phyloP scores from a whole-genome alignment of 768 basidiomycete species.

The Tubosaeta sp. region DNA sequence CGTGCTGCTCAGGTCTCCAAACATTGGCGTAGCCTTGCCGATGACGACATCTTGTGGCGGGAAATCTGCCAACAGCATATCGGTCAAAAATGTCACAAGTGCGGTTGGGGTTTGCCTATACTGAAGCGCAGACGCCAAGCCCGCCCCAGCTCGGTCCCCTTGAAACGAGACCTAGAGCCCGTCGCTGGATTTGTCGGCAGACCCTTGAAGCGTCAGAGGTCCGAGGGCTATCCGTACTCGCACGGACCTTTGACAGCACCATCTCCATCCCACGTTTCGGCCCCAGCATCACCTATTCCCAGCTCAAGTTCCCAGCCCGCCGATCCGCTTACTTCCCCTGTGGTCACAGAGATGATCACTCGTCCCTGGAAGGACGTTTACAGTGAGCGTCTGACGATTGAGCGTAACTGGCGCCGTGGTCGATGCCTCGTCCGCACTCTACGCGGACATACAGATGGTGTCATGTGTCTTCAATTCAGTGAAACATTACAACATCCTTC shows the following conservation, averaged over 20 bases:
- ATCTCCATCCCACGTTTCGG: conserved; percentile 12
- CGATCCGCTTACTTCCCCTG: conserved; percentile 29
- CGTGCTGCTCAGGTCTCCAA: conserved; percentile 88
- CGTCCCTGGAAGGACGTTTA: conserved; percentile 99
- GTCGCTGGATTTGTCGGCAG: conserved; percentile 25
- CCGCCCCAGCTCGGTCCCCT: conserved; percentile 34
- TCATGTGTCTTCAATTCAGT: conserved; percentile 96
- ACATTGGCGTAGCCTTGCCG: conserved; percentile 83
- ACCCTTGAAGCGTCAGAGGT: conserved; percentile 51
- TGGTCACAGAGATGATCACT: conserved; percentile 45
- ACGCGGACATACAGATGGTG: conserved; percentile 90
- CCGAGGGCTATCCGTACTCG: neutral
- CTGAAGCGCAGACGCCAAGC: conserved; percentile 67
- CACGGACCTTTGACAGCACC: neutral
- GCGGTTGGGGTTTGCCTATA: conserved; percentile 95
- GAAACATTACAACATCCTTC: conserved; percentile 78
- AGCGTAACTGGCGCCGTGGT: conserved; percentile 96
- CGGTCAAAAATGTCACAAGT: conserved; percentile 92
- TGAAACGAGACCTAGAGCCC: conserved; percentile 41
- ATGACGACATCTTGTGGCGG: conserved; percentile 94
- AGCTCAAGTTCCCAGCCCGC: conserved; percentile 3
- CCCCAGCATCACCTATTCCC: conserved; percentile 10
- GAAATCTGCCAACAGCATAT: conserved; percentile 98
- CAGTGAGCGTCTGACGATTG: conserved; percentile 92
- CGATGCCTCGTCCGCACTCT: conserved; percentile 81